These are phyloP conservation scores for Ophiobolus disseminans DNA, from an alignment of 2,329 filamentous ascomycete genomes.

Conservation along the genomic window DNA sequence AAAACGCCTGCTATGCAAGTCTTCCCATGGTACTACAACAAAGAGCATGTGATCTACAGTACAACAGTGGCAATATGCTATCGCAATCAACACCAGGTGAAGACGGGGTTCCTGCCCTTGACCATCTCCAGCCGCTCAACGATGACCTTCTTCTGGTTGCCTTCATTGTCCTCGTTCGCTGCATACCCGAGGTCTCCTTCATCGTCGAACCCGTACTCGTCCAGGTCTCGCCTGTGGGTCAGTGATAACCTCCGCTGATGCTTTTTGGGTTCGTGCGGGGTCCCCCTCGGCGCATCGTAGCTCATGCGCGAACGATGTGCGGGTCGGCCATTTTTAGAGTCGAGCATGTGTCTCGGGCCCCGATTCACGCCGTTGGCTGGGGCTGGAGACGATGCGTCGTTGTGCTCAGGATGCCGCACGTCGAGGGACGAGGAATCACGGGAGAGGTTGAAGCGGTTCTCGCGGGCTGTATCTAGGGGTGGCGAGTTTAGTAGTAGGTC, in stretches of 20 bases:
- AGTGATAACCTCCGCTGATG: conserved; percentile 53
- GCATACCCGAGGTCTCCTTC: conserved; percentile 95
- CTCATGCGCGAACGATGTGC: conserved; percentile 49
- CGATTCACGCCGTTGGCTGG: conserved; percentile 44
- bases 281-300: conserved; percentile 49
- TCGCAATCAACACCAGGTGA: conserved; percentile 82
- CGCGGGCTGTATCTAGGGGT: conserved; percentile 49
- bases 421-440: conserved; percentile 55
- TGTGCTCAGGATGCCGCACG: conserved; percentile 32
- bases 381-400: conserved; percentile 40
- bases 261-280: conserved; percentile 41
- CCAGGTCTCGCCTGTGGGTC: conserved; percentile 61
- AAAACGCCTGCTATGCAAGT: conserved; percentile 15
- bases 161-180: conserved; percentile 92
- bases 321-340: conserved; percentile 30
- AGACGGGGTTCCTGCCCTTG: conserved; percentile 93
- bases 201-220: conserved; percentile 60
- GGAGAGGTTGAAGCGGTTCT: conserved; percentile 58
- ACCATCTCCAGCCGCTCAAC: conserved; percentile 95
- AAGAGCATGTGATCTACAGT: conserved; percentile 6
- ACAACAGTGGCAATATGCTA: conserved; percentile 3
- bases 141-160: conserved; percentile 90
- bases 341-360: conserved; percentile 23
- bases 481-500: conserved; percentile 75
- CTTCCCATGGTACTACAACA: conserved; percentile 1